Evolutionary conservation across 306 rosid species (phyloP), one percentile per base, ranked within the genome.

Genomic region (Acacia confusa): DNA sequence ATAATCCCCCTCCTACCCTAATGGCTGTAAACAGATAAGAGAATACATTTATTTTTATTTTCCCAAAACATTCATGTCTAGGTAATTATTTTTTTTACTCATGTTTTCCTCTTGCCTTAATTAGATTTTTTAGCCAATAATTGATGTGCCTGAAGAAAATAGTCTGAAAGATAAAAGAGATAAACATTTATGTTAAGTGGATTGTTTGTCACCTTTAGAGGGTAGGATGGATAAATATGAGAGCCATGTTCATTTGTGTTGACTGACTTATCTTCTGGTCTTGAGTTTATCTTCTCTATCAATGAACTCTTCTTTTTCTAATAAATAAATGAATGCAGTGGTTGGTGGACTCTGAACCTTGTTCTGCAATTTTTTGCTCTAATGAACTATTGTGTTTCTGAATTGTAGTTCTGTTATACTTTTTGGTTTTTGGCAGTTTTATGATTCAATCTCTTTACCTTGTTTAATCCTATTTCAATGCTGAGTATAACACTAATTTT

Each of bases 401-500:
- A 74, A 28, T 67, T 78, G 65, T 73, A 28, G 44, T 30, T 47
- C 32, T 55, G 27, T 38, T 32, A 28, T 38, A 71, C 40, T 65
- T 63, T 61, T 82, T 76, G 66, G 78, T 34, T 43, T 16, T 65
- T 48, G 28, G 58, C 1, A 25, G 61, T 45, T 44, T 64, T 71
- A 43, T 76, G 55, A 44, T 38, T n/a, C 9, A 32, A 86, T 60
- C 70, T 72, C 16, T 69, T 78, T 70, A 43, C 25, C 66, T 43
- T 74, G 22, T 60, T 82, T 69, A 73, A 64, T 70, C 36, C 72
- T 74, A 32, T 83, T 74, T 74, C 76, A 55, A 30, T 70, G 61
- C 67, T 77, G 75, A 60, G n/a, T 83, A 81, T 41, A 67, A 83
- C 28, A 48, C 50, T 84, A 73, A 75, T 87, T 79, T 30, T 61